Evolutionary conservation across 1,284 basidiomycete species (phyloP).

Genomic region (Ceratobasidium sp.): DNA sequence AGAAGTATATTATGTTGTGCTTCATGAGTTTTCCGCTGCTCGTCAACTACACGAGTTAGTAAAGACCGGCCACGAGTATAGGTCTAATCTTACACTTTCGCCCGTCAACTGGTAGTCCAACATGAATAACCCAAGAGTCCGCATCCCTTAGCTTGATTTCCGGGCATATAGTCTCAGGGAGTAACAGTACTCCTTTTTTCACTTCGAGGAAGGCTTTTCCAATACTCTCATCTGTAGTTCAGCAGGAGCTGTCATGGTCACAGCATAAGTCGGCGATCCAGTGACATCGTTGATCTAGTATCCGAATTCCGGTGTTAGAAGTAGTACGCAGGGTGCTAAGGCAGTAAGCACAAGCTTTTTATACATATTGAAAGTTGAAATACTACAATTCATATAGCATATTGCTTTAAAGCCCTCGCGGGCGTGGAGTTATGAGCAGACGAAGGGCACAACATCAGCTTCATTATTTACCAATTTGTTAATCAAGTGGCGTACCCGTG

Average conservation of each 20-base stretch:
- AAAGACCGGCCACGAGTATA: not conserved
- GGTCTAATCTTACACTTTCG: not conserved
- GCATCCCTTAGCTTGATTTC: not conserved
- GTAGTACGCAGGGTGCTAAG: not conserved
- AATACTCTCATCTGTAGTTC: not conserved
- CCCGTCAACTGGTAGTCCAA: not conserved
- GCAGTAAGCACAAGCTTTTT: not conserved
- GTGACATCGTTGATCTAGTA: constrained; percentile 12
- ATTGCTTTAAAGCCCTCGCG: not conserved
- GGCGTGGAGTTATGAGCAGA: not conserved
- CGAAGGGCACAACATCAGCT: not conserved
- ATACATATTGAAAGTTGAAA: not conserved
- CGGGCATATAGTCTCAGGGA: constrained; percentile 2
- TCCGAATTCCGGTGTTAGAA: too few relatives aligned
- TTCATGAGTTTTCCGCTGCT: not conserved
- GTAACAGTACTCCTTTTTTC: not conserved
- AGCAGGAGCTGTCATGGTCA: not conserved
- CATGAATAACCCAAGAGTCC: constrained; percentile 5
- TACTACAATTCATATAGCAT: constrained; percentile 19
- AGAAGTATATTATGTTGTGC: constrained; percentile 4
- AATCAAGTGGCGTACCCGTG: not conserved
- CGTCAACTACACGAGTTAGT: constrained; percentile 4
- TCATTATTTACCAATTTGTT: constrained; percentile 6
- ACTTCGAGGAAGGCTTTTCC: not conserved
- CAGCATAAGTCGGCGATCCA: not conserved